phyloP scores from a whole-genome alignment of 208 protist species.

The Crithidia bombi region DNA sequence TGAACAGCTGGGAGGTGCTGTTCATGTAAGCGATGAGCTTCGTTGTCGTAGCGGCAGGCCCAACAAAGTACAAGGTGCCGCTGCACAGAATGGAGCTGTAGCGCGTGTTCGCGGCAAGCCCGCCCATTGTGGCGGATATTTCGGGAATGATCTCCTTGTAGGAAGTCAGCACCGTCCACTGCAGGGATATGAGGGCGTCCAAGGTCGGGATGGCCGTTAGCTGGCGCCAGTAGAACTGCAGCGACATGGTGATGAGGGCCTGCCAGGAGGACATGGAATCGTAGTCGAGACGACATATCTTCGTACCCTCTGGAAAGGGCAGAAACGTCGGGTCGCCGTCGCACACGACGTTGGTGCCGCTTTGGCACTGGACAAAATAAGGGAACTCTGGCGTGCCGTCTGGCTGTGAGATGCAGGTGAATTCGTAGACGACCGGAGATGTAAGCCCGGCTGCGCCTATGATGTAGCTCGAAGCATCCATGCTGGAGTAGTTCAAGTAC shows the following conservation, averaged over 20 bases:
- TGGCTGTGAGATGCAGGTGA: slow-evolving; percentile 23
- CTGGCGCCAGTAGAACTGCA: slow-evolving; percentile 11
- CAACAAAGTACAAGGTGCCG: slow-evolving; percentile 61
- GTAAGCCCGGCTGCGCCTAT: slow-evolving; percentile 16
- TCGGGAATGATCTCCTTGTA: slow-evolving; percentile 11
- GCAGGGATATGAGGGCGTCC: slow-evolving; percentile 47
- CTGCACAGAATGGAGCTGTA: slow-evolving; percentile 43
- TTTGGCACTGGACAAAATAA: not conserved
- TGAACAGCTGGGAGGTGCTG: slow-evolving; percentile 32
- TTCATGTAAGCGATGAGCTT: slow-evolving; percentile 42
- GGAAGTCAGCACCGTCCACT: slow-evolving; percentile 45
- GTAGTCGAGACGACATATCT: slow-evolving; percentile 13
- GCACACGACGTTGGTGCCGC: slow-evolving; percentile 15
- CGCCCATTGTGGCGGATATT: slow-evolving; percentile 12
- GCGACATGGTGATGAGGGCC: not conserved
- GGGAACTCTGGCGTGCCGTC: not conserved
- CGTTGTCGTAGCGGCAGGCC: slow-evolving; percentile 29
- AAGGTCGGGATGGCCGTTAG: slow-evolving; percentile 39
- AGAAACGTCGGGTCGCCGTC: slow-evolving; percentile 32
- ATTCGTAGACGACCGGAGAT: slow-evolving; percentile 8
- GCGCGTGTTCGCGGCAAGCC: slow-evolving; percentile 39
- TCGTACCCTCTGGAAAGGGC: slow-evolving; percentile 21
- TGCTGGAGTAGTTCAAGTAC: slow-evolving; percentile 9
- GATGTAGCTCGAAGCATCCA: not conserved
- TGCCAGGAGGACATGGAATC: not conserved